Evolutionary conservation across 805 yeast species (phyloP).

Genomic region (Spathaspora boniae): DNA sequence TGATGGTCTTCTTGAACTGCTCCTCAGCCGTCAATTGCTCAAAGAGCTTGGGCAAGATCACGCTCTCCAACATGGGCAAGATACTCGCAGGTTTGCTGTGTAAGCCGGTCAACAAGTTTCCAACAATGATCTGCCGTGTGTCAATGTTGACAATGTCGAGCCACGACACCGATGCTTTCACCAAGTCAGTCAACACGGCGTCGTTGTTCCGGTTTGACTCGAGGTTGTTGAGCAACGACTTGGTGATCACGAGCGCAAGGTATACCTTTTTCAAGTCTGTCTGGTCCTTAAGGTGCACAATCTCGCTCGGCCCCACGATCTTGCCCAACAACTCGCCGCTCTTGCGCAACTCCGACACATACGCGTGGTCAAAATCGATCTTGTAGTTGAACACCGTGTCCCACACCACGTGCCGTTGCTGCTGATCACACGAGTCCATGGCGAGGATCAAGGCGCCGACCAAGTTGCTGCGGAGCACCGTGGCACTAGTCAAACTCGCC

Average conservation of each 20-base stretch:
- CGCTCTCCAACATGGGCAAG: slow-evolving; percentile 39
- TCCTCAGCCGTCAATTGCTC: slow-evolving; percentile 53
- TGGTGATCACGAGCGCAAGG: slow-evolving; percentile 31
- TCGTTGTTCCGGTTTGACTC: slow-evolving; percentile 11
- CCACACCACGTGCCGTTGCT: slow-evolving; percentile 22
- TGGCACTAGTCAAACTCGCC: slow-evolving; percentile 8
- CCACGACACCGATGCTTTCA: slow-evolving; percentile 18
- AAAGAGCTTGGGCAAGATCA: slow-evolving; percentile 48
- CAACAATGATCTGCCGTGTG: slow-evolving; percentile 56
- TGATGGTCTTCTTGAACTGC: slow-evolving; percentile 59
- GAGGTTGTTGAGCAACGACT: slow-evolving; percentile 23
- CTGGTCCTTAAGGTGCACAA: slow-evolving; percentile 7
- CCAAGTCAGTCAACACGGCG: slow-evolving; percentile 13
- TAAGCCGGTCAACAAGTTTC: slow-evolving; percentile 56
- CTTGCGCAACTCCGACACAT: slow-evolving; percentile 25
- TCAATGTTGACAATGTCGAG: slow-evolving; percentile 37
- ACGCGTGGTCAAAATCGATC: slow-evolving; percentile 14
- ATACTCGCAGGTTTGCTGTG: slow-evolving; percentile 52
- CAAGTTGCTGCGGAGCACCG: slow-evolving; percentile 8
- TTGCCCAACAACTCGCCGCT: slow-evolving; percentile 35
- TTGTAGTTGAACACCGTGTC: slow-evolving; percentile 14
- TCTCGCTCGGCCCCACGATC: slow-evolving; percentile 12
- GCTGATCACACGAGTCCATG: slow-evolving; percentile 7
- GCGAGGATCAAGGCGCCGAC: slow-evolving; percentile 9
- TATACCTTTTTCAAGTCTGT: slow-evolving; percentile 20